Percentiles rank a stretch among this genome's conserved stretches.
These are phyloP conservation scores for Blastomyces percursus DNA, from an alignment of 2,329 filamentous ascomycete genomes.

Conservation along the genomic window DNA sequence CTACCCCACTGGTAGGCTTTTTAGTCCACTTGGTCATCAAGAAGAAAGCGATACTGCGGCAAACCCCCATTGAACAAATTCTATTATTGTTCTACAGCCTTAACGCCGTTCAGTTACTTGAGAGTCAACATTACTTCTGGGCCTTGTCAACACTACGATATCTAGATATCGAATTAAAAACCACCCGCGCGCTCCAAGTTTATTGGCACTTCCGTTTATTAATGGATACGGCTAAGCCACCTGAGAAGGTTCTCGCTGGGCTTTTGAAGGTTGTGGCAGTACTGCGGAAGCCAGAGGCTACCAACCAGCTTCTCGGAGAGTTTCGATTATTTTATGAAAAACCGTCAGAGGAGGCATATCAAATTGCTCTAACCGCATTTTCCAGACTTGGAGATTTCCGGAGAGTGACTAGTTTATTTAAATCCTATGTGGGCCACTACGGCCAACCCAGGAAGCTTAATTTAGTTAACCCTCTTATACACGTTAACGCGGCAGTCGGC, in stretches of 20 bases:
- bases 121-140: slow-evolving; percentile 19
- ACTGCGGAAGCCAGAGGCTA: slow-evolving; percentile 25
- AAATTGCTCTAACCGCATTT: slow-evolving; percentile 31
- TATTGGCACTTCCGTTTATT: slow-evolving; percentile 34
- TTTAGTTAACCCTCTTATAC: slow-evolving; percentile 48
- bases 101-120: slow-evolving; percentile 18
- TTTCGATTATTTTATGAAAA: slow-evolving; percentile 24
- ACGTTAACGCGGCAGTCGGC: slow-evolving; percentile 59
- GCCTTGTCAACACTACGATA: slow-evolving; percentile 23
- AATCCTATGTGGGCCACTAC: slow-evolving; percentile 30
- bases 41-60: slow-evolving; percentile 19
- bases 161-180: slow-evolving; percentile 20
- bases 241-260: slow-evolving; percentile 12
- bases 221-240: slow-evolving; percentile 18
- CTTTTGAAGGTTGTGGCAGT: slow-evolving; percentile 20
- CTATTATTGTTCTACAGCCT: slow-evolving; percentile 22
- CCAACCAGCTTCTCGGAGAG: slow-evolving; percentile 35
- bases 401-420: slow-evolving; percentile 37
- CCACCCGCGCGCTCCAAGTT: slow-evolving; percentile 25
- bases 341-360: slow-evolving; percentile 26
- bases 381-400: slow-evolving; percentile 38
- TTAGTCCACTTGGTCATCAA: slow-evolving; percentile 21
- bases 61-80: slow-evolving; percentile 23
- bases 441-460: slow-evolving; percentile 24
- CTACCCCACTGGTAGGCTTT: slow-evolving; percentile 15